These are phyloP conservation scores for Niveomyces coronatus DNA, from an alignment of 2,329 filamentous ascomycete species.

Conservation along the genomic window DNA sequence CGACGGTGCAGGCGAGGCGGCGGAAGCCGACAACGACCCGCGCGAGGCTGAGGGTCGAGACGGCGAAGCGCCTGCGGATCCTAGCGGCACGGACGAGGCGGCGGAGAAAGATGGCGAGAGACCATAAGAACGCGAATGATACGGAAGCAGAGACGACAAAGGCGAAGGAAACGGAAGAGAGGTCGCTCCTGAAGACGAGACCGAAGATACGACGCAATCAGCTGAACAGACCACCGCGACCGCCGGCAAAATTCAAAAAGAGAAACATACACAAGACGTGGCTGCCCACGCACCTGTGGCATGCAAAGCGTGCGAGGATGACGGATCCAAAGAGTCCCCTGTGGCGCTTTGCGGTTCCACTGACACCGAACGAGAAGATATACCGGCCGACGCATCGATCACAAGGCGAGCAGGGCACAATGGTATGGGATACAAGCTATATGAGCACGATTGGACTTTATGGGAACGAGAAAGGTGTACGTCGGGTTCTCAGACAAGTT, in stretches of 20 bases:
- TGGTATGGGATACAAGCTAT: slow-evolving; percentile 93
- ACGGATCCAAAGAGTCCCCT: slow-evolving; percentile 64
- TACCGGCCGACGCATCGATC: slow-evolving; percentile 82
- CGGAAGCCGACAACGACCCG: slow-evolving; percentile 50
- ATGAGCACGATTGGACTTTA: slow-evolving; percentile 75
- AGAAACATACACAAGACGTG: slow-evolving; percentile 84
- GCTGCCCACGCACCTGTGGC: slow-evolving; percentile 90
- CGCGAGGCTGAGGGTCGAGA: slow-evolving; percentile 60
- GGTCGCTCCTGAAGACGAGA: too few species aligned
- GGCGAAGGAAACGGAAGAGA: too few species aligned
- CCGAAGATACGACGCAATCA: slow-evolving; percentile 62
- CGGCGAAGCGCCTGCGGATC: slow-evolving; percentile 57
- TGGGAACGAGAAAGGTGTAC: slow-evolving; percentile 53
- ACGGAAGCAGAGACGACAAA: slow-evolving; percentile 14
- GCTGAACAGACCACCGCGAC: slow-evolving; percentile 47
- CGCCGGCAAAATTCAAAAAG: slow-evolving; percentile 65
- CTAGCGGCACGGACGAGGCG: slow-evolving; percentile 44
- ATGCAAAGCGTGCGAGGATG: slow-evolving; percentile 87
- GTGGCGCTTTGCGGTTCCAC: slow-evolving; percentile 83
- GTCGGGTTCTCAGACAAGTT: slow-evolving; percentile 54
- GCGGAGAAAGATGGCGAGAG: slow-evolving; percentile 19
- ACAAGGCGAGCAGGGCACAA: slow-evolving; percentile 60
- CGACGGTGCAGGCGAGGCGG: slow-evolving; percentile 57
- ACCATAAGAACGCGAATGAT: slow-evolving; percentile 7
- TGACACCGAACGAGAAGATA: slow-evolving; percentile 81